Percentiles rank a stretch among this genome's conserved stretches.
Conservation (phyloP, 1,139 yeast species). For the Geotrichum fermentans region DNA sequence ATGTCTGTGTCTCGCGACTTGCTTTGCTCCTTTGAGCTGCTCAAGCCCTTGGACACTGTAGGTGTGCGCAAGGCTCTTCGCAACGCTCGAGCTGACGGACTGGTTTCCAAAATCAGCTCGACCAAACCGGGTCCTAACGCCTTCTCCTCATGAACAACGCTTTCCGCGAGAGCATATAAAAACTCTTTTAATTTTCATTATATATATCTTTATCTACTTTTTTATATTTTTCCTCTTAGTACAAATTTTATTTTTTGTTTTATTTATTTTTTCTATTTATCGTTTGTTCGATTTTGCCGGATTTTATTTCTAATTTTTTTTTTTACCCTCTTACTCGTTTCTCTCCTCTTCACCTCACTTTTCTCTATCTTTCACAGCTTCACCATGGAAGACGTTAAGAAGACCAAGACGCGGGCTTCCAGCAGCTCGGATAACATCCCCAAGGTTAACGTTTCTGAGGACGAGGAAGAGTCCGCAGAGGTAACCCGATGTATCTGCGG, state of each 20-base stretch:
- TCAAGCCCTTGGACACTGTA: conserved; percentile 78
- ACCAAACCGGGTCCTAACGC: conserved; percentile 1
- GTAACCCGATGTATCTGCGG: conserved; percentile 89
- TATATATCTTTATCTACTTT: neutral
- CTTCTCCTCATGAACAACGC: neutral
- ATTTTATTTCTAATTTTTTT: conserved; percentile 3
- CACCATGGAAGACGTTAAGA: conserved; percentile 3
- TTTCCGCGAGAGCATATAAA: too few species aligned
- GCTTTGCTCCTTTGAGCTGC: conserved; percentile 93
- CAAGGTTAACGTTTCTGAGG: conserved; percentile 16
- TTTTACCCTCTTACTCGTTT: neutral
- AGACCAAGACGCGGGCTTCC: conserved; percentile 5
- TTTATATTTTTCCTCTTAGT: neutral
- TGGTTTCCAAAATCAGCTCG: conserved; percentile 17
- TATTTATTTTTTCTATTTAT: neutral
- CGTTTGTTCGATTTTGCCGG: neutral
- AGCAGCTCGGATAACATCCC: neutral
- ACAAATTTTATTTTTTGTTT: neutral
- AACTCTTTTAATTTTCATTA: too few species aligned
- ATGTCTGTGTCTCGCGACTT: conserved; percentile 96
- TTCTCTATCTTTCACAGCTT: neutral
- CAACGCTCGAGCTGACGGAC: conserved; percentile 13
- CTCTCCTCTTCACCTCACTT: neutral
- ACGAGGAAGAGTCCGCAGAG: conserved; percentile 52
- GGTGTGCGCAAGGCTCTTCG: conserved; percentile 19